Conservation (phyloP, 805 yeast species). For the Saturnispora sanitii region DNA sequence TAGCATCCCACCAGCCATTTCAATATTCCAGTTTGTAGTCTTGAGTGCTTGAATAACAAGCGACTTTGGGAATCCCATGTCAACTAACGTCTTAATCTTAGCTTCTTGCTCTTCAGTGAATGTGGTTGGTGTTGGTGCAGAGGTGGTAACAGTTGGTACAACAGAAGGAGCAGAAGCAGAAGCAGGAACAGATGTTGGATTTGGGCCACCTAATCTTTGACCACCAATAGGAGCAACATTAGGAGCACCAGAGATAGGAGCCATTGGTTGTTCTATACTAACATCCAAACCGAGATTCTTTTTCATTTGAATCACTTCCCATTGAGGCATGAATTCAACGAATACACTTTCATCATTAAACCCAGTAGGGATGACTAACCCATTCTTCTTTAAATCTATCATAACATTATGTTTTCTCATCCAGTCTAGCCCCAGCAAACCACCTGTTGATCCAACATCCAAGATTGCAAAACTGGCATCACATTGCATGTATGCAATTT, state of each 20-base stretch:
- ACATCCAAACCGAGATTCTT: constrained; percentile 17
- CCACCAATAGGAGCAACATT: constrained; percentile 2
- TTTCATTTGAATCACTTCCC: constrained; percentile 13
- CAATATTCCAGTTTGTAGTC: constrained; percentile 67
- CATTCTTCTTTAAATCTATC: constrained; percentile 61
- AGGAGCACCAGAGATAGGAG: background rate
- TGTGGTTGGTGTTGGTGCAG: constrained; percentile 14
- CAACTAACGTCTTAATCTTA: constrained; percentile 37
- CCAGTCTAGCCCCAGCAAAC: constrained; percentile 86
- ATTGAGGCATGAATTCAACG: constrained; percentile 14
- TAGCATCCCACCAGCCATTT: constrained; percentile 73
- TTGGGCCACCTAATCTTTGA: constrained; percentile 1
- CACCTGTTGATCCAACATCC: constrained; percentile 55
- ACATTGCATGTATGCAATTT: constrained; percentile 54
- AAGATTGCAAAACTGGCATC: constrained; percentile 65
- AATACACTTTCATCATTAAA: constrained; percentile 38
- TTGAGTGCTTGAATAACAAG: constrained; percentile 59
- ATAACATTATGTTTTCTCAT: constrained; percentile 77
- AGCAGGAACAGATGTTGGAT: background rate
- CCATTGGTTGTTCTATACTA: background rate
- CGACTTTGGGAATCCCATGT: constrained; percentile 59
- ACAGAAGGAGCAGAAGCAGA: background rate
- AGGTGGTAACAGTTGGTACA: constrained; percentile 11
- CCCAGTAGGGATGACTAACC: constrained; percentile 27
- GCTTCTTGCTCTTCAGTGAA: constrained; percentile 16